A percentile compares a stretch with the other conserved stretches of the same genome.
phyloP scores from a whole-genome alignment of 306 rosid species.

The Ceratonia siliqua region DNA sequence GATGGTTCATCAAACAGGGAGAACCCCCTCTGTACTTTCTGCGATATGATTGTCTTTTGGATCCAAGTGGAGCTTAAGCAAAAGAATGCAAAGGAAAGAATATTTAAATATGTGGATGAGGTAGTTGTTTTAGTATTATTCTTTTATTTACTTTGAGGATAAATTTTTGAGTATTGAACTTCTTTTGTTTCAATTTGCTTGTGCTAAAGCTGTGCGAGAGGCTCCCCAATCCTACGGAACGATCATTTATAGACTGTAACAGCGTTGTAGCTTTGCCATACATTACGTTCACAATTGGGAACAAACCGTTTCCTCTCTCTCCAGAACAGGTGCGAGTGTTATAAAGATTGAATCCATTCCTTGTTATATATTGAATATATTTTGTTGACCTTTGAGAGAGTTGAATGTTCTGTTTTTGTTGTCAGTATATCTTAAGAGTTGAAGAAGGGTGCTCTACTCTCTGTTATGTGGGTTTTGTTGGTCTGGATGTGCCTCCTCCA shows the following conservation, averaged over 20 bases:
- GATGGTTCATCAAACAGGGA: conserved; percentile 37
- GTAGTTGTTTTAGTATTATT: conserved; percentile 37
- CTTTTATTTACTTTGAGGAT: neutral
- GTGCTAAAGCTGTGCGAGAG: conserved; percentile 63
- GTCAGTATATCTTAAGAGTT: conserved; percentile 63
- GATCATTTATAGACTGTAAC: conserved; percentile 59
- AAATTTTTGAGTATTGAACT: neutral
- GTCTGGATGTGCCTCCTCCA: conserved; percentile 71
- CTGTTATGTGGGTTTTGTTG: conserved; percentile 68
- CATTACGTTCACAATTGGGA: conserved; percentile 58
- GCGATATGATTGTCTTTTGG: conserved; percentile 73
- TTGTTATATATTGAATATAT: conserved; percentile 6
- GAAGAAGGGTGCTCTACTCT: conserved; percentile 50
- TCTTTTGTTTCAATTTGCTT: conserved; percentile 18
- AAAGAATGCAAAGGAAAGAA: conserved; percentile 53
- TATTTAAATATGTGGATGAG: conserved; percentile 59
- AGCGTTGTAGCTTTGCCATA: conserved; percentile 50
- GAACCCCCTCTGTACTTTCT: conserved; percentile 55
- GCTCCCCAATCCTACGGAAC: conserved; percentile 66
- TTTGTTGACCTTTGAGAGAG: neutral
- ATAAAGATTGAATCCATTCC: neutral
- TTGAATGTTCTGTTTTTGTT: conserved; percentile 5
- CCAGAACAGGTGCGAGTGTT: conserved; percentile 59
- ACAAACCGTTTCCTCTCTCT: conserved; percentile 60
- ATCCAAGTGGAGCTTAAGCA: conserved; percentile 70